Evolutionary conservation across 345 rosid species (phyloP).

Genomic region (Tarenaya hassleriana): DNA sequence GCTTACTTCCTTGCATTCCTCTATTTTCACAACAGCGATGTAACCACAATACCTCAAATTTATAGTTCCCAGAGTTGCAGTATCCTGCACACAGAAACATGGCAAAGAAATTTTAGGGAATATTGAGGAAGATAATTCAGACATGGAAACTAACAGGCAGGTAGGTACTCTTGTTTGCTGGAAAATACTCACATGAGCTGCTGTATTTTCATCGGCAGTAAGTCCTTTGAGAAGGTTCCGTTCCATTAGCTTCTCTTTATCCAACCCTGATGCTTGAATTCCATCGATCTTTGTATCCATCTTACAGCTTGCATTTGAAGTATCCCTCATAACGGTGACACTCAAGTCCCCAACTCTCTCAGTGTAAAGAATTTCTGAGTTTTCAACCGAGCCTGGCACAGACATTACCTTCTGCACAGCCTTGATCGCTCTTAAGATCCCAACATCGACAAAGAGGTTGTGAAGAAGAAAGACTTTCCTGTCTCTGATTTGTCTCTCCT

Average conservation of each 20-base stretch:
- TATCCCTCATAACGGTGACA: slow-evolving; percentile 53
- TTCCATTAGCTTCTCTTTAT: slow-evolving; percentile 50
- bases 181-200: slow-evolving; percentile 72
- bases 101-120: slow-evolving; percentile 5
- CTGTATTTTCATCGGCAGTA: slow-evolving; percentile 94
- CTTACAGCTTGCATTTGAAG: slow-evolving; percentile 68
- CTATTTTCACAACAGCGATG: slow-evolving; percentile 70
- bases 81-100: slow-evolving; percentile 54
- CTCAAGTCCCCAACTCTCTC: slow-evolving; percentile 75
- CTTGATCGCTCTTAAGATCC: slow-evolving; percentile 76
- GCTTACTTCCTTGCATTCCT: slow-evolving; percentile 40
- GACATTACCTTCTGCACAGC: slow-evolving; percentile 55
- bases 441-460: slow-evolving; percentile 83
- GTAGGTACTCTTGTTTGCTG: slow-evolving; percentile 9
- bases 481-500: slow-evolving; percentile 91
- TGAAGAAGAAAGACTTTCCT: slow-evolving; percentile 96
- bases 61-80: slow-evolving; percentile 67
- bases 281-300: slow-evolving; percentile 93
- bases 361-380: slow-evolving; percentile 33
- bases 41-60: slow-evolving; percentile 85
- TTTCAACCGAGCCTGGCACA: slow-evolving; percentile 30
- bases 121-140: neutral
- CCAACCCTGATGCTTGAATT: slow-evolving; percentile 54
- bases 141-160: slow-evolving; percentile 4
- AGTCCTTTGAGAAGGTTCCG: slow-evolving; percentile 92